A percentile compares a stretch with the other conserved stretches of the same genome.
Evolutionary conservation across 1,284 basidiomycete species (phyloP).

Genomic region (Leccinum fuscescens): DNA sequence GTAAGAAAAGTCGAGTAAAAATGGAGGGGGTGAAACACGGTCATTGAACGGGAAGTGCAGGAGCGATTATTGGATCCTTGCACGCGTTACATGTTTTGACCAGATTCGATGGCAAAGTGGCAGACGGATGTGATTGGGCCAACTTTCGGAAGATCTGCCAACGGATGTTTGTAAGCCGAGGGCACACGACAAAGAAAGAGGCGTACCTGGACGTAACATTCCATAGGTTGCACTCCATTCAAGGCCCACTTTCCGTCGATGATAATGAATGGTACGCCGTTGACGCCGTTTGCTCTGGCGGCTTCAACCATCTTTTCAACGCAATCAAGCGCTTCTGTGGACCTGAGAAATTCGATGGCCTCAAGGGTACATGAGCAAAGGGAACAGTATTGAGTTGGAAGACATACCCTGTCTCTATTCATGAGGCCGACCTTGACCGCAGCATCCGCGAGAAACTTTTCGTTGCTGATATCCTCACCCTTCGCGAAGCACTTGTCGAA

Average conservation of each 20-base stretch:
- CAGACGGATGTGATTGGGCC: conserved; percentile 21
- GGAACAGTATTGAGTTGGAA: no score
- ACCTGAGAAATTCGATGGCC: conserved; percentile 61
- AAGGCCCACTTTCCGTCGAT: conserved; percentile 80
- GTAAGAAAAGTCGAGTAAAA: not conserved
- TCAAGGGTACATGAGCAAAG: conserved; percentile 22
- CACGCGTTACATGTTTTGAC: conserved; percentile 21
- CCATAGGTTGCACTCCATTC: conserved; percentile 69
- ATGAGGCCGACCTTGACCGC: conserved; percentile 62
- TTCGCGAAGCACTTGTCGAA: conserved; percentile 71
- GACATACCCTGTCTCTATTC: conserved; percentile 57
- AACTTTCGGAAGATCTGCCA: conserved; percentile 31
- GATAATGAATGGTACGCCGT: conserved; percentile 77
- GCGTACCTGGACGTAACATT: conserved; percentile 69
- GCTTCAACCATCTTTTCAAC: conserved; percentile 67
- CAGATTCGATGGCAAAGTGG: conserved; percentile 1
- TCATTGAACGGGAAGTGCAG: conserved; percentile 26
- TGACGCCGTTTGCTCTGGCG: conserved; percentile 69
- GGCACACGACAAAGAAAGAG: not conserved
- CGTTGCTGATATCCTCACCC: conserved; percentile 61
- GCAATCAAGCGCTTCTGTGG: conserved; percentile 65
- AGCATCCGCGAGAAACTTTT: conserved; percentile 56
- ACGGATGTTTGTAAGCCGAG: not conserved
- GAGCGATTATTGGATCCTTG: conserved; percentile 22
- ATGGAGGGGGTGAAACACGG: not conserved